Percentiles rank a stretch among this genome's conserved stretches.
phyloP scores from a whole-genome alignment of 2,329 filamentous ascomycete genomes.

The Penicillium olsonii region DNA sequence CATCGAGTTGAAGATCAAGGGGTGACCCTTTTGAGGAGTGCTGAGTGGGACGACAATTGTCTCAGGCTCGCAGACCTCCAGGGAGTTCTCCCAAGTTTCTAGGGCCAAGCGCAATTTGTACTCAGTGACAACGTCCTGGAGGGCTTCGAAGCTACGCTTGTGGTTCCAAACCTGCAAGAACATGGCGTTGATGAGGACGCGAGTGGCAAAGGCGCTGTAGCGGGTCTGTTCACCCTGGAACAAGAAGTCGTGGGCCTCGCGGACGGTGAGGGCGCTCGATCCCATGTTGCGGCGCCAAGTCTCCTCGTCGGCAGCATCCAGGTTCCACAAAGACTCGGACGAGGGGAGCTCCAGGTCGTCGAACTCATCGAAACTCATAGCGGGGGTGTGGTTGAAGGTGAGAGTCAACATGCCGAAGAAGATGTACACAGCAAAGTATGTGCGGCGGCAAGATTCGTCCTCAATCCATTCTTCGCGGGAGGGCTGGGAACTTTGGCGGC shows the following conservation, averaged over 20 bases:
- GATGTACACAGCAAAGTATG: conserved; percentile 98
- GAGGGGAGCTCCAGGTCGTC: conserved; percentile 90
- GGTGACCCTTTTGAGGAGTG: conserved; percentile 93
- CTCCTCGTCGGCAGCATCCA: conserved; percentile 74
- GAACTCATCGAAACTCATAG: conserved; percentile 97
- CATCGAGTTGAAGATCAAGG: conserved; percentile 96
- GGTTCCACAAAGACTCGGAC: conserved; percentile 91
- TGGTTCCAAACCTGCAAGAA: conserved; percentile 99
- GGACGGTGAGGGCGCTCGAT: conserved; percentile 78
- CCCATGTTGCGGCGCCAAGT: conserved; percentile 78
- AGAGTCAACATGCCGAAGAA: conserved; percentile 95
- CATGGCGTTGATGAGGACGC: conserved; percentile 97
- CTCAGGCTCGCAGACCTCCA: conserved; percentile 91
- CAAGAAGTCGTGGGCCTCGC: conserved; percentile 89
- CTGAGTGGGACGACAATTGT: conserved; percentile 84
- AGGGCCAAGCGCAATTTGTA: conserved; percentile 95
- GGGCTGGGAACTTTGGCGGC: conserved; percentile 73
- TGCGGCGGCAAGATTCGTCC: conserved; percentile 92
- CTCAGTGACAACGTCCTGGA: conserved; percentile 96
- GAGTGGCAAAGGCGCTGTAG: conserved; percentile 95
- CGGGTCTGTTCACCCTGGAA: conserved; percentile 89
- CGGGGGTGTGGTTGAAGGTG: conserved; percentile 96
- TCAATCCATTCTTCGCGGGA: conserved; percentile 91
- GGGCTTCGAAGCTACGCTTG: conserved; percentile 94
- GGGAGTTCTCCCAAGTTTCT: conserved; percentile 98